Percentiles rank a stretch among this genome's conserved stretches.
These are phyloP conservation scores for Alloteropsis semialata DNA, from an alignment of 176 grass and related monocot genomes.

Conservation along the genomic window DNA sequence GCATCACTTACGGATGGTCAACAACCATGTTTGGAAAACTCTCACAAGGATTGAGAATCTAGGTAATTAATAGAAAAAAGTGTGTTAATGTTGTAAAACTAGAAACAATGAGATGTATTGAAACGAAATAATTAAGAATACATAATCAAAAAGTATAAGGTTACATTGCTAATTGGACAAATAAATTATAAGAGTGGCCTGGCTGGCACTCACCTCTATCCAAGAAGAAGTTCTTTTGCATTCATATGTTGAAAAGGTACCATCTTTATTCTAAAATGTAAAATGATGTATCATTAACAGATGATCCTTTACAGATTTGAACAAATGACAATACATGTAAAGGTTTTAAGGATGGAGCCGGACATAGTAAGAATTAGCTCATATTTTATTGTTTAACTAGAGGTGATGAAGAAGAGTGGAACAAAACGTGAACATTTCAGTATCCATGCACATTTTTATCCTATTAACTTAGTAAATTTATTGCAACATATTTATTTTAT, in stretches of 20 bases:
- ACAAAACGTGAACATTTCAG: neutral
- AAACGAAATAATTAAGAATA: neutral
- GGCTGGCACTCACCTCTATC: constrained; percentile 26
- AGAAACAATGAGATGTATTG: neutral
- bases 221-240: too few species aligned
- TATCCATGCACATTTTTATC: neutral
- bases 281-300: neutral
- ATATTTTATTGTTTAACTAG: too few species aligned
- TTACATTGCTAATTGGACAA: neutral
- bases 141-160: neutral
- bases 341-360: too few species aligned
- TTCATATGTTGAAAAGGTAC: too few species aligned
- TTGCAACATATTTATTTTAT: neutral
- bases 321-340: neutral
- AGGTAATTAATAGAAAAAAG: neutral
- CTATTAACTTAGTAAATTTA: neutral
- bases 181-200: neutral
- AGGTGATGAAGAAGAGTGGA: too few species aligned
- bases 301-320: neutral
- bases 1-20: constrained; percentile 36
- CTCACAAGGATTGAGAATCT: constrained; percentile 36
- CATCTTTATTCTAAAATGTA: constrained; percentile 41
- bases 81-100: neutral
- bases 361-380: too few species aligned
- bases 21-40: constrained; percentile 25